Evolutionary conservation across 176 grass and related monocot species (phyloP), one percentile per base, ranked within the genome.

Genomic region (Eragrostis curvula): DNA sequence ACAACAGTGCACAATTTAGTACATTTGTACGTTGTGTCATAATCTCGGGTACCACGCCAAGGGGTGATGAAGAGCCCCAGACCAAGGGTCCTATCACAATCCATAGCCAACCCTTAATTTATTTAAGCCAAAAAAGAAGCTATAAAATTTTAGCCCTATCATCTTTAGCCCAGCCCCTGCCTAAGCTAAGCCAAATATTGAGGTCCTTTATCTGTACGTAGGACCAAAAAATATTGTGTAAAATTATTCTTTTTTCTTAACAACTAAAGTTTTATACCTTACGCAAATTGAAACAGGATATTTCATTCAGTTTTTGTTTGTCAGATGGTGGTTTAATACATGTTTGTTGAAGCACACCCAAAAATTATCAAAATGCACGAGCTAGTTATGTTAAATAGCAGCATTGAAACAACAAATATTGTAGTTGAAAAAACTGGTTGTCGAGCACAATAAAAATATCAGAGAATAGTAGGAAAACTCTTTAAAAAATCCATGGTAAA

Each of bases 401-500:
- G n/a, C 24, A 17, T 52, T 71, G 48, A 50, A 65, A 32, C 3
- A 45, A 50, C 46, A 84, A 83, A 57, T 59, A 11, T 52, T 58
- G 48, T 25, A 3, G 7, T 25, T 61, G 11, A 61, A n/a, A 36
- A 2, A 46, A 70, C 43, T 24, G 0, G 12, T 20, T 47, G 25
- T 3, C 7, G 11, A 83, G 44, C 42, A 61, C 32, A 32, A 16
- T 75, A n/a, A 66, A 30, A 69, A 32, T 25, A 69, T 40, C 66
- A 44, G 50, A 42, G 32, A 78, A 70, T 29, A 70, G 40, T 6
- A 63, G 4, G 6, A 13, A 69, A 42, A n/a, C 2, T 46, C 40
- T 84, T 74, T 32, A 65, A 78, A 32, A 71, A 85, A 69, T 17
- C 12, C 9, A 81, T 63, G 8, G 25, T 73, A 36, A 29, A 58